A percentile compares a stretch with the other conserved stretches of the same genome.
Conservation (phyloP, 495 filamentous ascomycete species). For the Penicillium ucsense region DNA sequence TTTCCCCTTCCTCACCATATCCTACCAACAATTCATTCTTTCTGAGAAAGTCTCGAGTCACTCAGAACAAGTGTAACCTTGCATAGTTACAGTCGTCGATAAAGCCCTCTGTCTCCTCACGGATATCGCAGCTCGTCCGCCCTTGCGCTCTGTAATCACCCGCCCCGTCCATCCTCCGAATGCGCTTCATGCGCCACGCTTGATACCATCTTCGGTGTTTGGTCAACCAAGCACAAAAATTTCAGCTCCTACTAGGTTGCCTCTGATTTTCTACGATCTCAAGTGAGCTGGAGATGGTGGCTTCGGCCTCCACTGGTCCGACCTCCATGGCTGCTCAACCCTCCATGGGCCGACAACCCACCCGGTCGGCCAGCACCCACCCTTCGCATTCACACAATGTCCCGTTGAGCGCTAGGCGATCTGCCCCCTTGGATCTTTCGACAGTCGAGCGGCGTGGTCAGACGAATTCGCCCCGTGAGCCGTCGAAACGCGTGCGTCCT, state of each 20-base stretch:
- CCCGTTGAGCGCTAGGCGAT: conserved; percentile 60
- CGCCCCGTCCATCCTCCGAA: conserved; percentile 11
- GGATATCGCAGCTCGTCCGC: conserved; percentile 5
- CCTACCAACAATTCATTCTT: conserved; percentile 1
- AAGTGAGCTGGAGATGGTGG: conserved; percentile 33
- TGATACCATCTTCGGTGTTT: conserved; percentile 19
- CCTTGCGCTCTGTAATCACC: conserved; percentile 9
- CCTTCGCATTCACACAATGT: conserved; percentile 45
- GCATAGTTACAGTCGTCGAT: neutral
- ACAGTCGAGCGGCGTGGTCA: conserved; percentile 89
- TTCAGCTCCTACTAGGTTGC: neutral
- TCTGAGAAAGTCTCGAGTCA: neutral
- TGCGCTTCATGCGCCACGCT: conserved; percentile 23
- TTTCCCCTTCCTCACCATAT: neutral
- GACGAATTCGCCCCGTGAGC: conserved; percentile 62
- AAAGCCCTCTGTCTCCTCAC: neutral
- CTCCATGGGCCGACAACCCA: conserved; percentile 27
- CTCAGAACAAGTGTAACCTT: no score
- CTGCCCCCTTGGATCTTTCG: conserved; percentile 68
- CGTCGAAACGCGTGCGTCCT: conserved; percentile 62
- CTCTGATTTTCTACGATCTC: conserved; percentile 1
- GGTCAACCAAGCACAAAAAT: conserved; percentile 16
- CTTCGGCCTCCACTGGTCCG: conserved; percentile 40
- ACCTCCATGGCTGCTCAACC: conserved; percentile 31
- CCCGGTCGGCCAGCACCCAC: conserved; percentile 33